Evolutionary conservation across 2,329 filamentous ascomycete species (phyloP), one percentile per base, ranked within the genome.

Genomic region (Colletotrichum destructivum): DNA sequence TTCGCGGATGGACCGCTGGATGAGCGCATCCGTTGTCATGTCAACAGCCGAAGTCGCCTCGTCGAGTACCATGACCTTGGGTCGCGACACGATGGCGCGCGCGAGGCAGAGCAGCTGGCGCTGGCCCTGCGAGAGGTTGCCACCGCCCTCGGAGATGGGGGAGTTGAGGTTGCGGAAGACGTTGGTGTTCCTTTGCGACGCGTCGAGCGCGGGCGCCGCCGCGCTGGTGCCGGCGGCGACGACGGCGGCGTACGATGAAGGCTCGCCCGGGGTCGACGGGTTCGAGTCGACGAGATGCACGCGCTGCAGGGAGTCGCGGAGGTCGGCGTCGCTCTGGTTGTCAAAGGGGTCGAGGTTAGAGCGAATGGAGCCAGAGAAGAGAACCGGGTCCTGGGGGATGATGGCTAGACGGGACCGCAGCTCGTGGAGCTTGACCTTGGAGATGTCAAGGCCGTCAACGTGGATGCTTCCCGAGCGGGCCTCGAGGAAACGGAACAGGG

Each of bases 31-130:
- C 0, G 93, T 95, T 51, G 87, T 85, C 91, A 94, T 94, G 79
- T 95, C 93, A 2, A 95, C 92, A 0, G 93, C 92, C 3, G 89
- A 92, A 0, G 93, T 96, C 0, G 93, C 93, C 82, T 95, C 93
- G 78, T 96, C 93, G 1, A 95, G 87, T 1, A 95, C 90, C 88
- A 96, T 92, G 75, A 96, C 90, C 78, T 92, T 92, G 3, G 93
- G 92, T 0, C 91, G 87, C 0, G 89, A 87, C 31, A 94, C 90
- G 75, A 94, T 94, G 62, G 91, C 92, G 62, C 90, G 90, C 0
- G 92, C 92, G 4, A 94, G 88, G 76, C 92, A 94, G 47, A 95
- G 87, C 0, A 94, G 90, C 80, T 95, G 93, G 3, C 93, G 88
- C 80, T 95, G 93, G 38, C 93, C 92, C 78, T 94, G 92, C 0